Evolutionary conservation across 2,329 filamentous ascomycete genomes (phyloP).

Genomic region (Cercospora zeina): DNA sequence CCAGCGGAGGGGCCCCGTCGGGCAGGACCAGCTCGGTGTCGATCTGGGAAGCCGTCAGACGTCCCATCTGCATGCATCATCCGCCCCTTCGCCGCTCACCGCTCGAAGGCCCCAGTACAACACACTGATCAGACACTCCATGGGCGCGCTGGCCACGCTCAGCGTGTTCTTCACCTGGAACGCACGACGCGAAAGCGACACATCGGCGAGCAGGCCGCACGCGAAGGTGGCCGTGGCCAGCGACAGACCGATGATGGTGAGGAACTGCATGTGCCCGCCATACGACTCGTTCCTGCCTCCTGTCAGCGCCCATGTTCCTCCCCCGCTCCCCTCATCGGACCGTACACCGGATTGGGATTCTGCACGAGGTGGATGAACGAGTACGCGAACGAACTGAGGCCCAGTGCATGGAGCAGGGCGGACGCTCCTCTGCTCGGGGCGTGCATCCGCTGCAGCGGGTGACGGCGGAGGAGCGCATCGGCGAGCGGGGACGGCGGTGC

Average conservation of each 20-base stretch:
- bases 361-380: conserved; percentile 46
- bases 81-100: conserved; percentile 41
- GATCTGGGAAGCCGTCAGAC: conserved; percentile 34
- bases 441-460: conserved; percentile 65
- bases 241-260: conserved; percentile 71
- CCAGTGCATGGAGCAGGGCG: conserved; percentile 59
- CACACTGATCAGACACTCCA: conserved; percentile 69
- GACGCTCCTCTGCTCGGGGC: conserved; percentile 67
- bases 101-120: conserved; percentile 71
- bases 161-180: conserved; percentile 69
- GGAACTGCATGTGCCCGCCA: conserved; percentile 69
- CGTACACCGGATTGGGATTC: conserved; percentile 43
- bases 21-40: conserved; percentile 57
- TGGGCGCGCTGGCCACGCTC: conserved; percentile 64
- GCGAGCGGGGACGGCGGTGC: conserved; percentile 27
- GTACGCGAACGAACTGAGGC: conserved; percentile 49
- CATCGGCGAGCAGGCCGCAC: conserved; percentile 63
- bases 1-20: conserved; percentile 43
- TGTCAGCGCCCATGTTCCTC: not conserved
- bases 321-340: not conserved
- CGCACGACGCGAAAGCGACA: conserved; percentile 58
- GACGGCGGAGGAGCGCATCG: conserved; percentile 43
- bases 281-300: conserved; percentile 58
- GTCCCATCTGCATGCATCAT: not conserved
- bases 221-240: conserved; percentile 62